Evolutionary conservation across 495 filamentous ascomycete species (phyloP), one percentile per base, ranked within the genome.

Genomic region (Penicillium salamii): DNA sequence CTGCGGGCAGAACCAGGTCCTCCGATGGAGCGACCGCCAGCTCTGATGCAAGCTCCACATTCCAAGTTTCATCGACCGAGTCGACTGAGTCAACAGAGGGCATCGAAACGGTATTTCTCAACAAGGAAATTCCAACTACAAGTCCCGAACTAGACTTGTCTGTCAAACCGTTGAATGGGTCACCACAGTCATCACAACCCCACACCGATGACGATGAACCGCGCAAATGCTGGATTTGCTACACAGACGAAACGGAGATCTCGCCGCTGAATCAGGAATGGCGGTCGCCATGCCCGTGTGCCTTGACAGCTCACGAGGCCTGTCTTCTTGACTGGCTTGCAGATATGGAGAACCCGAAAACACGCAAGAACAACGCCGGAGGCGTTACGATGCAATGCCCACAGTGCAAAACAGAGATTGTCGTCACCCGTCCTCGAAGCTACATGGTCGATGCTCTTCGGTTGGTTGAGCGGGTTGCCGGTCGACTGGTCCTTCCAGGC

Each of bases 201-300:
- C 46, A 58, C 12, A 47, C 34, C 8, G 42, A 55, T 18, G 54
- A 61, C 12, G 61, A 72, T 3, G 77, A 79, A 42, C 75, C 85
- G 20, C 83, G 82, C 28, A 85, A 84, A 68, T 98, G 93, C 68
- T 97, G 90, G 86, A 91, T 98, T 59, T 98, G 93, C 71, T 88
- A 93, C 59, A 78, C 79, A 44, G 89, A 92, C 54, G 84, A 90
- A 53, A 90, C 84, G 18, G 89, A 96, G 54, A 86, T 90, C 46
- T 76, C 74, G 28, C 75, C 78, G 32, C 73, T 81, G 4, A 82
- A 82, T 18, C 64, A 75, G n/a, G 77, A 85, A 60, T 97, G 92
- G 90, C 83, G 88, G 14, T 86, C 80, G 17, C 90, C 93, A 7
- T 98, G 93, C 66, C 85, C 84, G 0, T 98, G 93, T 69, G 87